Evolutionary conservation across 148 eudicot species (phyloP), one percentile per base, ranked within the genome.

Genomic region (Salicornia ramosissima): DNA sequence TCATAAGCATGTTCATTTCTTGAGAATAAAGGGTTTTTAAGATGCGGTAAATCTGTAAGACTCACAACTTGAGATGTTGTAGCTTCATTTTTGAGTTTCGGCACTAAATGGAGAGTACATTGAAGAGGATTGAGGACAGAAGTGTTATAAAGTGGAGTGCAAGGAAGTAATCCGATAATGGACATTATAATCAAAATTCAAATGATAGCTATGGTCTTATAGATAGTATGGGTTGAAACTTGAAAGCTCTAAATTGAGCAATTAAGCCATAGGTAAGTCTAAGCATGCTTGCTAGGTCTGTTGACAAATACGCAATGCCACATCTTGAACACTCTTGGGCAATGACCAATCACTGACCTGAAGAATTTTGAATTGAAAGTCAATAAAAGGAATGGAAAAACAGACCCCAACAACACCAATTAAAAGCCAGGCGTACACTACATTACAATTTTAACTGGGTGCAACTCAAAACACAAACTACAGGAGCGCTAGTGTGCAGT

Each of bases 51-150:
- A 5, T 71, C 66, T 42, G 53, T 56, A 54, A 68, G 13, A 68
- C 68, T 64, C 50, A 7, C 24, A 51, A 42, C 50, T 70, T 34
- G 67, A 47, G 80, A 26, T 25, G 60, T 22, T 49, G 28, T 15
- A 46, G 79, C 70, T 40, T 73, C 69, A 54, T 42, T 21, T 64
- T 77, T 76, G 50, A 67, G 28, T 36, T 64, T 69, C 40, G 79
- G 79, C 2, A 64, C 42, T 42, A 64, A 52, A 62, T 21, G 67
- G 50, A 71, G 65, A 7, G 59, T 80, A 67, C 51, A 47, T 18
- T 63, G 34, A 28, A 40, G 12, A 55, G 64, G 30, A 64, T 43
- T 72, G 51, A 66, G 24, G 33, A 68, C 46, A 12, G 67, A 54
- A 42, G 45, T 39, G 64, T 50, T 50, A 54, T 57, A 49, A 26